A percentile compares a stretch with the other conserved stretches of the same genome.
Conservation (phyloP, 768 basidiomycete genomes). For the Boletus eberwhitei region DNA sequence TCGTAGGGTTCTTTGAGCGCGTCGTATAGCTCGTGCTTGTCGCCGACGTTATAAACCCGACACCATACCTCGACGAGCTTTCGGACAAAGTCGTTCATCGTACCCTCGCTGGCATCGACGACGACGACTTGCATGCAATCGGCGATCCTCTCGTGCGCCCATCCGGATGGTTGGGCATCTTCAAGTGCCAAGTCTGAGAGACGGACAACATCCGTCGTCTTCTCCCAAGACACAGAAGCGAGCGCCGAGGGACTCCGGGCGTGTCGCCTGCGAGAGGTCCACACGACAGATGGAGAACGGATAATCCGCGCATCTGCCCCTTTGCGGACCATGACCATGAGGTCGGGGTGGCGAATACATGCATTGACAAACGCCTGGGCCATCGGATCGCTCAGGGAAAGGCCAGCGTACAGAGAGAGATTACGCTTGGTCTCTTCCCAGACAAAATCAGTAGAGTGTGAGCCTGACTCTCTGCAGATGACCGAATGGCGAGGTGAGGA, state of each 20-base stretch:
- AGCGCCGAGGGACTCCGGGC: conserved; percentile 29
- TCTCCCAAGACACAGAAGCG: conserved; percentile 24
- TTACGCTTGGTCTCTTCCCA: conserved; percentile 33
- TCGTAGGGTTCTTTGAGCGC: conserved; percentile 20
- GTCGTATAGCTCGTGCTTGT: conserved; percentile 19
- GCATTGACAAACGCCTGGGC: conserved; percentile 29
- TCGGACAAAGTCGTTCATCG: conserved; percentile 29
- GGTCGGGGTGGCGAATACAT: conserved; percentile 30
- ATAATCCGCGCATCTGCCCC: conserved; percentile 27
- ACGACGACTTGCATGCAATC: conserved; percentile 32
- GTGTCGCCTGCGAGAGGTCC: conserved; percentile 28
- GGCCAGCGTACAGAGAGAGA: conserved; percentile 22
- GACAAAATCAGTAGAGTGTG: neutral
- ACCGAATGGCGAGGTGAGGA: conserved; percentile 24
- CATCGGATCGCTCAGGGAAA: conserved; percentile 29
- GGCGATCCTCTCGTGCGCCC: conserved; percentile 10
- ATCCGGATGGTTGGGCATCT: conserved; percentile 22
- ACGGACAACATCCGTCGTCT: conserved; percentile 11
- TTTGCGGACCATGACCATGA: conserved; percentile 33
- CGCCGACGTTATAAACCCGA: conserved; percentile 22
- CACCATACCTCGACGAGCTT: conserved; percentile 30
- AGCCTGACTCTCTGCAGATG: conserved; percentile 10
- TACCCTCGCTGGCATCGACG: conserved; percentile 26
- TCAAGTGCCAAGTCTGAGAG: conserved; percentile 24
- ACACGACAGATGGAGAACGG: conserved; percentile 22